Evolutionary conservation across 2,329 filamentous ascomycete genomes (phyloP), one percentile per base, ranked within the genome.

Genomic region (Hypoxylon sp.): DNA sequence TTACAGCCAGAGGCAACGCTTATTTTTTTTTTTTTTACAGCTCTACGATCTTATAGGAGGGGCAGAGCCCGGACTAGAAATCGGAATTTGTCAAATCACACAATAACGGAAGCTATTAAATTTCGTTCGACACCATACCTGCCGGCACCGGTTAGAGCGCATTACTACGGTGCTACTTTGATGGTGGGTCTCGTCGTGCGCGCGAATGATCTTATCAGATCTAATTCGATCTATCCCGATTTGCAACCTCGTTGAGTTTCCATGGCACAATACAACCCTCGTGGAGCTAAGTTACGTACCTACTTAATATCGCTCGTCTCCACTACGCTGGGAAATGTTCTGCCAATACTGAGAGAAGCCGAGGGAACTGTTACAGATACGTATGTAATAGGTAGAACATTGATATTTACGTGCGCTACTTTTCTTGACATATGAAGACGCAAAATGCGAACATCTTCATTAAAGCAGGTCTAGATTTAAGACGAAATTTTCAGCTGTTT

Each of bases 171-270:
- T 44, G 39, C 39, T 44, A 44, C 39, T 17, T n/a, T 46, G 33
- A 22, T 33, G 22, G 44, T 62, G 48, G 66, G 66, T 35, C 53
- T 53, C 17, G 3, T 3, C 14, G 29, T 35, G 26, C 42, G 17
- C 24, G 57, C 62, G 42, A 65, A 63, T 65, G 5, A 59, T 68
- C 37, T 62, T 52, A 62, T 54, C 37, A 52, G 61, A 65, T 65
- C 50, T 22, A 4, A 44, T 33, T 47, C 53, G 31, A 26, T 33
- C 33, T 46, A 29, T 46, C 19, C 42, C 3, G 51, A 33, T 39
- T 63, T 39, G 47, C 22, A 42, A 64, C 26, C 11, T 64, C 26
- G 31, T 42, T 35, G 9, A 44, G 22, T 52, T 53, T 51, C 47
- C 48, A 39, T 50, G 17, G 63, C 31, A 47, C 3, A 9, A 19